Percentiles rank a stretch among this genome's conserved stretches.
Evolutionary conservation across 2,329 filamentous ascomycete species (phyloP).

Genomic region (Colletotrichum melonis): DNA sequence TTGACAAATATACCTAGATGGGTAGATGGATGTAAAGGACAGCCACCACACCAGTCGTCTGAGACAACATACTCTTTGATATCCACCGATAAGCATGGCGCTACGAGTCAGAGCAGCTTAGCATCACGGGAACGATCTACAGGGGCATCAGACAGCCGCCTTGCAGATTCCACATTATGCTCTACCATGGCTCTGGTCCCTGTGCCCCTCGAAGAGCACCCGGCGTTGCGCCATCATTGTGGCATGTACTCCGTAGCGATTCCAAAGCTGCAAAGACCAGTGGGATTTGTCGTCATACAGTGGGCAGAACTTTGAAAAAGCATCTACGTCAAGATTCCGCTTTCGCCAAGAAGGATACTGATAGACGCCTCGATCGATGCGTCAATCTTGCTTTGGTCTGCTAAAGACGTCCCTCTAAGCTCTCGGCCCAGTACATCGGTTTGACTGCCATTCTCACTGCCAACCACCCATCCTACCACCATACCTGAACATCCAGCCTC

Average conservation of each 20-base stretch:
- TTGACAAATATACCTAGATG: constrained; percentile 1
- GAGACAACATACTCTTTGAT: constrained; percentile 16
- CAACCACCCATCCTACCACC: neutral
- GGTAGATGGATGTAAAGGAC: neutral
- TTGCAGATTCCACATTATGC: constrained; percentile 21
- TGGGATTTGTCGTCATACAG: neutral
- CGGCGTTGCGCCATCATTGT: constrained; percentile 5
- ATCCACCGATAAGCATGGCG: neutral
- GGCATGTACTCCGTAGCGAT: neutral
- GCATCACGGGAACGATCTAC: constrained; percentile 25
- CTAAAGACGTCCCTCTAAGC: neutral
- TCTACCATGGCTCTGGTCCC: constrained; percentile 1
- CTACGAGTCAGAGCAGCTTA: constrained; percentile 10
- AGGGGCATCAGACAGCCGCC: constrained; percentile 21
- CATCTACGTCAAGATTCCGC: neutral
- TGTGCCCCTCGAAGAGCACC: neutral
- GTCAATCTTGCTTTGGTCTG: neutral
- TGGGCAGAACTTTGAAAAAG: neutral
- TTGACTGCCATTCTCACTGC: neutral
- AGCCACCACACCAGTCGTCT: neutral
- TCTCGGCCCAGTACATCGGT: neutral
- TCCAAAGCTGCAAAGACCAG: neutral
- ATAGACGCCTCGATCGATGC: neutral
- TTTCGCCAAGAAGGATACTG: neutral
- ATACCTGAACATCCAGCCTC: neutral